Percentiles rank a stretch among this genome's conserved stretches.
Evolutionary conservation across 208 protist species (phyloP).

Genomic region (Wallacemonas rigidus): DNA sequence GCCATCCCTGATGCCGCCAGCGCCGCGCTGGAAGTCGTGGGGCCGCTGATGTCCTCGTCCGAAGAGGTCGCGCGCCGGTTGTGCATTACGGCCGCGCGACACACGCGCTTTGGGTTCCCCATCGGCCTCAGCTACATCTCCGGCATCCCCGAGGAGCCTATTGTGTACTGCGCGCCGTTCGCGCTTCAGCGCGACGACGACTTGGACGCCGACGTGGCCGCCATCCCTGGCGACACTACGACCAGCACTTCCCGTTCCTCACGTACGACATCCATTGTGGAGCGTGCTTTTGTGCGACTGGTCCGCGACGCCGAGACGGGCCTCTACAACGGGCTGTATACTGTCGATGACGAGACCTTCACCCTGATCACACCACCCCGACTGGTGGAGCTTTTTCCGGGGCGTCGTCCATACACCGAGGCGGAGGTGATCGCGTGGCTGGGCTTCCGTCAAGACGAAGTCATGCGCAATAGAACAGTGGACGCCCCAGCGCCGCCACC

Average conservation of each 20-base stretch:
- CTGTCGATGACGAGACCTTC: conserved; percentile 2
- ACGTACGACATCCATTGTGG: not conserved
- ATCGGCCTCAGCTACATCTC: conserved; percentile 12
- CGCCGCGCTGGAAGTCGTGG: not conserved
- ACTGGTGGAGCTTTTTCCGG: conserved; percentile 7
- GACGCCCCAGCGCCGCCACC: not conserved
- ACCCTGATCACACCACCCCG: not conserved
- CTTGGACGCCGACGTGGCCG: not conserved
- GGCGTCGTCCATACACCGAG: conserved; percentile 12
- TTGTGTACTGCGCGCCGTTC: conserved; percentile 7
- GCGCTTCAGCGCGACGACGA: not conserved
- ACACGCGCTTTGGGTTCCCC: not conserved
- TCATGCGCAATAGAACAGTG: not conserved
- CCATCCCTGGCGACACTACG: not conserved
- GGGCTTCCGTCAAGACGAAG: not conserved
- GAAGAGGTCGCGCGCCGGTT: conserved; percentile 5
- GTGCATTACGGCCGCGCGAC: conserved; percentile 2
- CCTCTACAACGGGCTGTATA: conserved; percentile 12
- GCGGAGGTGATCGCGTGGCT: conserved; percentile 8
- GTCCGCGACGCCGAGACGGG: not conserved
- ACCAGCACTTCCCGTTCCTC: too few species aligned
- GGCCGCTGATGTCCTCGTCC: not conserved
- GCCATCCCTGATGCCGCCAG: conserved; percentile 1
- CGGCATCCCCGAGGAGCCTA: conserved; percentile 1
- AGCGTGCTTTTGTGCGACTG: conserved; percentile 5